Evolutionary conservation across 257 asterid genomes (phyloP).

Genomic region (Pogostemon cablin): DNA sequence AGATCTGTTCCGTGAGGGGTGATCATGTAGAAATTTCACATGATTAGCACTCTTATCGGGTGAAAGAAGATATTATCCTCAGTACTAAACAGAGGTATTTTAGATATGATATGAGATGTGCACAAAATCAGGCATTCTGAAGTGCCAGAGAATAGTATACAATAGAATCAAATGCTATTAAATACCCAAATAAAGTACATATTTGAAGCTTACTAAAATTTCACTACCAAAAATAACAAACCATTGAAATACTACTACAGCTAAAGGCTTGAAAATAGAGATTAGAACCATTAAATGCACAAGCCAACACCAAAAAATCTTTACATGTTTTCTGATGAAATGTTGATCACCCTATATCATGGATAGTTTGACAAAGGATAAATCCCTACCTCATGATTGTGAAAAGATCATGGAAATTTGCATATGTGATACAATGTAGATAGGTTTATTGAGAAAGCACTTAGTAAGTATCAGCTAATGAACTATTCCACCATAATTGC

Average conservation of each 20-base stretch:
- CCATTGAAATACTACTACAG: background rate
- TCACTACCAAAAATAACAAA: background rate
- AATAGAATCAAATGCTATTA: background rate
- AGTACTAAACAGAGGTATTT: background rate
- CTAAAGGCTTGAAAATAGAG: background rate
- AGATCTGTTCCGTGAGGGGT: no score
- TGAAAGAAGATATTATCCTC: background rate
- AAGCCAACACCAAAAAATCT: background rate
- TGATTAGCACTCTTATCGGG: no score
- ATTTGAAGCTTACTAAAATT: background rate
- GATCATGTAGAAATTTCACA: no score
- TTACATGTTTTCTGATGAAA: background rate
- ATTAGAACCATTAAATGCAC: conserved; percentile 1
- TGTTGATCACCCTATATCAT: no score
- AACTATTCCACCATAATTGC: no score
- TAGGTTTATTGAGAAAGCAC: no score
- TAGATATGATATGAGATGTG: background rate
- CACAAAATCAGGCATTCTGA: background rate
- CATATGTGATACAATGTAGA: no score
- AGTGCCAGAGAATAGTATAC: background rate
- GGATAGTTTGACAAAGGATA: no score
- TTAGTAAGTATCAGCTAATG: no score
- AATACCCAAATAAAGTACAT: background rate
- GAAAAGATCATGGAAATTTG: no score
- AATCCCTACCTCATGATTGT: no score